phyloP scores from a whole-genome alignment of 139 green algal genomes.

The Coelastrella sp. region DNA sequence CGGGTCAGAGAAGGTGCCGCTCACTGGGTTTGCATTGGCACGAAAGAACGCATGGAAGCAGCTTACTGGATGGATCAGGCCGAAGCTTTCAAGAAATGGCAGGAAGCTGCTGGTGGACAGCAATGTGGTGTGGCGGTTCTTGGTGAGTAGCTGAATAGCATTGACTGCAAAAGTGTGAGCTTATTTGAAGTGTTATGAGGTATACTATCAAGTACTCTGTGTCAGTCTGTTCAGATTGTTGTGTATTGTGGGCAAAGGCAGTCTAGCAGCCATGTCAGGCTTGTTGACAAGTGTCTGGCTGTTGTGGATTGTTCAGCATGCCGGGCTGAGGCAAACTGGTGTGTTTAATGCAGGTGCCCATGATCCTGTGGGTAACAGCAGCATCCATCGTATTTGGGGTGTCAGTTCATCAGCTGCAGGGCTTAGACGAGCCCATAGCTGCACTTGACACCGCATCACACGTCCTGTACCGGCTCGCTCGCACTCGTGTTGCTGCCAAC shows the following conservation, averaged over 20 bases:
- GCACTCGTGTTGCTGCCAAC: background rate
- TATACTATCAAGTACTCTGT: no score
- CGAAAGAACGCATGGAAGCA: background rate
- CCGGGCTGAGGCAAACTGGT: background rate
- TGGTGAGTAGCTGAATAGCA: slow-evolving; percentile 8
- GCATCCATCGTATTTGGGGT: slow-evolving; percentile 8
- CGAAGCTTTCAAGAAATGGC: slow-evolving; percentile 40
- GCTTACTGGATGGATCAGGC: slow-evolving; percentile 33
- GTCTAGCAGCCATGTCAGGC: background rate
- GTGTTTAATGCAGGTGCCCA: slow-evolving; percentile 16
- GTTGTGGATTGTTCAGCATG: background rate
- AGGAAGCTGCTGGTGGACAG: slow-evolving; percentile 27
- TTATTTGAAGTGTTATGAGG: no score
- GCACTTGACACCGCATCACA: background rate
- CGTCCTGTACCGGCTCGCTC: background rate
- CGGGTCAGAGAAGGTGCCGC: background rate
- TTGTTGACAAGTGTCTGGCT: background rate
- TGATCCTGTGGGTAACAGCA: slow-evolving; percentile 36
- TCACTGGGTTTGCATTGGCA: background rate
- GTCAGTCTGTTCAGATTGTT: background rate
- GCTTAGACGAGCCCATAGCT: background rate
- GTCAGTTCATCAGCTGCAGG: slow-evolving; percentile 3
- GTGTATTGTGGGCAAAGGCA: background rate
- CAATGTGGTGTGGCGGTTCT: slow-evolving; percentile 5
- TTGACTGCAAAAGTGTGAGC: no score